Base-by-base conservation (phyloP, 768 basidiomycete genomes). In the Porphyrellus cyaneotinctus region DNA sequence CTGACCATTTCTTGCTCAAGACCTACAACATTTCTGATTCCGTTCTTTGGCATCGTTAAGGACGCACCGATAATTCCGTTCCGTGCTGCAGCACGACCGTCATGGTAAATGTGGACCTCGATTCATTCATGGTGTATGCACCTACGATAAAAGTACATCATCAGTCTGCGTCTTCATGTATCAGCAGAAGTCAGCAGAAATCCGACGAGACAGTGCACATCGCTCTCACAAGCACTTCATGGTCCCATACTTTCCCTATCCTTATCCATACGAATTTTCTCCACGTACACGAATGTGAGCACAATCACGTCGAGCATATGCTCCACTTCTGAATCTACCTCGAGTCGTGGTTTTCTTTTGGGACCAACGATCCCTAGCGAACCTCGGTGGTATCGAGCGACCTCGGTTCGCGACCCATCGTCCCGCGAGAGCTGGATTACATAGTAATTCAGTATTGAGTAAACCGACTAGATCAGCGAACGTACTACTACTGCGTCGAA, bases 251-350 rank as follows among this genome's bases (percentile, higher is more conserved):
- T 52, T 23, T 51, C 38, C 13, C 36, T 32, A 15, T 67, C 65
- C 39, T 61, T 66, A 32, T 66, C 60, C 57, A 55, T 58, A 31
- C 63, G 63, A 5, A 68, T 20, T 45, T 70, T 70, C 47, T 70
- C 66, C n/a, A 68, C 63, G 36, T 66, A 69, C 22, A 70, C 59
- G 22, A 69, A 70, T 1, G 67, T 70, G 18, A 68, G 56, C 8
- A 69, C 26, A 23, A 70, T 42, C 31, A 61, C 28, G 55, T 68
- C 66, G 23, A 68, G 52, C 53, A 69, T 68, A 15, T 56, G 60
- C 41, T 54, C 56, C 37, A 60, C 56, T 5, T 37, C 46, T 6
- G 63, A 49, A 49, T 60, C 38, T 22, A 68, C 22, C 15, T 59
- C 61, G 5, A 69, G 48, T 17, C n/a, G 55, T 9, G 65, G 60